Percentiles rank a stretch among this genome's conserved stretches.
Conservation (phyloP, 306 rosid genomes). For the Fagus crenata region DNA sequence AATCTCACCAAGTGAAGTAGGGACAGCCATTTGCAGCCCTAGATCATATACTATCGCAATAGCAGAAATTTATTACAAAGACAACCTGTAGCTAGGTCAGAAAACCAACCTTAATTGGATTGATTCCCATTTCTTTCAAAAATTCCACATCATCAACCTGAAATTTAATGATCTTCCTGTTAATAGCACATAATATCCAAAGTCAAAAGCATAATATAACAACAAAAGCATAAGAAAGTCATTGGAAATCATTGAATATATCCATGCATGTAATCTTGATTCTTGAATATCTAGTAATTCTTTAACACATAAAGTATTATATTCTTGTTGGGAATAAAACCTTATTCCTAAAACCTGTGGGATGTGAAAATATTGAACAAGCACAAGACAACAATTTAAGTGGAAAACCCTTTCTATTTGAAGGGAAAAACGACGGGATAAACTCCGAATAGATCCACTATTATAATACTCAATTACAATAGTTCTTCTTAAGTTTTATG, state of each 20-base stretch:
- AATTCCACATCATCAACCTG: conserved; percentile 87
- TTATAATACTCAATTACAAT: too few species aligned
- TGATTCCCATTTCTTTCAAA: conserved; percentile 57
- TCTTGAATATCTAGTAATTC: too few species aligned
- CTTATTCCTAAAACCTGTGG: too few species aligned
- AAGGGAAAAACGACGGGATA: too few species aligned
- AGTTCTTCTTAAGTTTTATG: too few species aligned
- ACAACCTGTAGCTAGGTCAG: neutral
- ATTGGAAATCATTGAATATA: neutral
- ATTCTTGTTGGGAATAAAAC: neutral
- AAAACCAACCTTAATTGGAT: conserved; percentile 68
- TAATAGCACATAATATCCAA: conserved; percentile 32
- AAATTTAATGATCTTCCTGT: conserved; percentile 28
- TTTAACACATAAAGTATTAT: neutral
- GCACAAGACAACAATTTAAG: too few species aligned
- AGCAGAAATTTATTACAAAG: neutral
- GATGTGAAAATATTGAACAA: too few species aligned
- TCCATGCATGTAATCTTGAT: neutral
- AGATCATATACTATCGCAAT: conserved; percentile 24
- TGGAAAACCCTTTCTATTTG: too few species aligned
- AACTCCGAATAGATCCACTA: too few species aligned
- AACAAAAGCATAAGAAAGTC: conserved; percentile 18
- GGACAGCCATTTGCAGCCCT: neutral
- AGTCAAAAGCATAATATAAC: conserved; percentile 24
- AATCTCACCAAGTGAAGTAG: conserved; percentile 1